phyloP scores from a whole-genome alignment of 83 land plant genomes.

The Larix sibirica region DNA sequence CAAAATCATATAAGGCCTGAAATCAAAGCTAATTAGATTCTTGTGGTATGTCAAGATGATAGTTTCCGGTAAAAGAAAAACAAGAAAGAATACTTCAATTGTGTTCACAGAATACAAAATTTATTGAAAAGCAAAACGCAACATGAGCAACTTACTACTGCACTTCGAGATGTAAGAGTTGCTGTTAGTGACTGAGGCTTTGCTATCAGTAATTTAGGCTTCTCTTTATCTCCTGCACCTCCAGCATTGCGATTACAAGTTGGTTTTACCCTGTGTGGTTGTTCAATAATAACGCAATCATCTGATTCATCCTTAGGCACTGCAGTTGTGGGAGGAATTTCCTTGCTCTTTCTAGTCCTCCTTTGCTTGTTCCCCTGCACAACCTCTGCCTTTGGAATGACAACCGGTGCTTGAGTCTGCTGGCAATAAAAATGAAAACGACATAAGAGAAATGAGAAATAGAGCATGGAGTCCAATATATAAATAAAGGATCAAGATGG shows the following conservation, averaged over 20 bases:
- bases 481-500: neutral
- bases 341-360: constrained; percentile 7
- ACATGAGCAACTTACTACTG: neutral
- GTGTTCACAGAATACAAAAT: too few relatives aligned
- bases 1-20: constrained; percentile 1
- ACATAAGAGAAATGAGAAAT: neutral
- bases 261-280: neutral
- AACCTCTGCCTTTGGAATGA: too few relatives aligned
- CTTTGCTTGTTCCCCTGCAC: neutral
- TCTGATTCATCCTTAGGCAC: neutral
- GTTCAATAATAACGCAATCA: neutral
- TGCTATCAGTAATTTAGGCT: too few relatives aligned
- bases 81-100: too few relatives aligned
- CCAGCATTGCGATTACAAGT: neutral
- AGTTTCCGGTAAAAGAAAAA: too few relatives aligned
- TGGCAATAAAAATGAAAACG: neutral
- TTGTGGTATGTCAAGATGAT: neutral
- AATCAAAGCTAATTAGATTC: neutral
- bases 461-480: neutral
- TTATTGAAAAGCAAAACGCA: too few relatives aligned
- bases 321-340: neutral
- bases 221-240: neutral
- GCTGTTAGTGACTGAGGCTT: constrained; percentile 1
- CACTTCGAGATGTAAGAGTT: constrained; percentile 10
- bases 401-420: constrained; percentile 2